Evolutionary conservation across 768 basidiomycete genomes (phyloP).

Genomic region (Pleurotus djamor): DNA sequence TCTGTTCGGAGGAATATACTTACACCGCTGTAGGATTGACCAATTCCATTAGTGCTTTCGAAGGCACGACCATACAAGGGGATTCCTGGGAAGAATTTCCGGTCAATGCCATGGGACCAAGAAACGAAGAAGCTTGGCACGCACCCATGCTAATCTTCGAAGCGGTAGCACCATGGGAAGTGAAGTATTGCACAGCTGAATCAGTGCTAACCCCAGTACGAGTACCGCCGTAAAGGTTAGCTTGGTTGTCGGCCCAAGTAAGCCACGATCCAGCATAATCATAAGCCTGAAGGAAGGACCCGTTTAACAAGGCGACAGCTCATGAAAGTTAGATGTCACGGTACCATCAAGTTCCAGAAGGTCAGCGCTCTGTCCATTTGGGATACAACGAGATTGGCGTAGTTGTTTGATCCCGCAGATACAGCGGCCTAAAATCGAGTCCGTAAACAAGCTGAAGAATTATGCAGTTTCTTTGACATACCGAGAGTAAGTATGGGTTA

Average conservation of each 20-base stretch:
- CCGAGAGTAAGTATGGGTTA: slow-evolving; percentile 55
- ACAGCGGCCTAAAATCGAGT: slow-evolving; percentile 41
- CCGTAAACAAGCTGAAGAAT: too few species aligned
- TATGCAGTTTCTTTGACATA: background rate
- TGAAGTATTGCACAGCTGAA: slow-evolving; percentile 59
- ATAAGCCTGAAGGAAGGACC: slow-evolving; percentile 44
- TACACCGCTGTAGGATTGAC: slow-evolving; percentile 66
- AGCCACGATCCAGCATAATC: slow-evolving; percentile 83
- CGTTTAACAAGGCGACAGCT: background rate
- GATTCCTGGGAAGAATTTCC: slow-evolving; percentile 44
- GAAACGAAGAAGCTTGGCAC: background rate
- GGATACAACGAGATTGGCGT: slow-evolving; percentile 52
- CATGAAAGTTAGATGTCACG: background rate
- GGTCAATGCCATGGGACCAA: background rate
- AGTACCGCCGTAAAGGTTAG: slow-evolving; percentile 66
- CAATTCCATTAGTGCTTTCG: slow-evolving; percentile 65
- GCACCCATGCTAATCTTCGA: slow-evolving; percentile 67
- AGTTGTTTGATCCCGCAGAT: slow-evolving; percentile 59
- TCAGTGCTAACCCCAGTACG: slow-evolving; percentile 70
- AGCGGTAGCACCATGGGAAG: slow-evolving; percentile 57
- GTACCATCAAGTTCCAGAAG: slow-evolving; percentile 84
- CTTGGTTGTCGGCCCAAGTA: slow-evolving; percentile 49
- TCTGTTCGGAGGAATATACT: slow-evolving; percentile 12
- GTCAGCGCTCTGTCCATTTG: slow-evolving; percentile 66
- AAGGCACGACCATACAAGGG: slow-evolving; percentile 83